A percentile compares a stretch with the other conserved stretches of the same genome.
Conservation (phyloP, 164 flowering plant genomes). For the Stephania cephalantha region DNA sequence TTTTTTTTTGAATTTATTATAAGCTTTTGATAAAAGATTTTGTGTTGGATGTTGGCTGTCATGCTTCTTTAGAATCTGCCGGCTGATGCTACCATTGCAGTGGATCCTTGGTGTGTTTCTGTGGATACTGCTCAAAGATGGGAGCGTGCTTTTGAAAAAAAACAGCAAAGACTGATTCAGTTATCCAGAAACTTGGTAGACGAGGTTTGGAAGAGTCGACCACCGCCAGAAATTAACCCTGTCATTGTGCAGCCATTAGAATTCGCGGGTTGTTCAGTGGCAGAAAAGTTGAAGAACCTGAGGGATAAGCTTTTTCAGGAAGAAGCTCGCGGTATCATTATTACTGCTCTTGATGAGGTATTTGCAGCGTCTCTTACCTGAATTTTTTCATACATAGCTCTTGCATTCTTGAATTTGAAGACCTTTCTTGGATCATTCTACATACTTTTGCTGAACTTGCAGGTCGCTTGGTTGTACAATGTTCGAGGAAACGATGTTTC, state of each 20-base stretch:
- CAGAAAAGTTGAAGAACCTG: constrained; percentile 69
- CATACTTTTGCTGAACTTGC: constrained; percentile 12
- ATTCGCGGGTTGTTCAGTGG: constrained; percentile 66
- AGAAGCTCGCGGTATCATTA: constrained; percentile 60
- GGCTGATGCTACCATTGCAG: constrained; percentile 57
- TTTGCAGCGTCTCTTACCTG: constrained; percentile 1
- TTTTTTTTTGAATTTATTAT: background rate
- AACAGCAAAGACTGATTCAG: constrained; percentile 59
- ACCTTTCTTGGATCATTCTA: background rate
- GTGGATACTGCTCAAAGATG: constrained; percentile 83
- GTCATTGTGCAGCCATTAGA: constrained; percentile 65
- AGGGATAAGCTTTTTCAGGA: constrained; percentile 55
- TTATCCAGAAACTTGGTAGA: constrained; percentile 76
- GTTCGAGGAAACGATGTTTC: constrained; percentile 88
- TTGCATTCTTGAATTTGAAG: background rate
- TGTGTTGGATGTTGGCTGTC: constrained; percentile 1
- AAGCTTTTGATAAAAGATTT: background rate
- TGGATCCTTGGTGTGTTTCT: constrained; percentile 90
- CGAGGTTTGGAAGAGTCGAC: constrained; percentile 77
- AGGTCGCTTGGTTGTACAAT: constrained; percentile 98
- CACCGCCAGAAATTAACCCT: constrained; percentile 53
- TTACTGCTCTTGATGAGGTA: constrained; percentile 86
- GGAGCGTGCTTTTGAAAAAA: constrained; percentile 60
- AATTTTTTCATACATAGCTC: background rate
- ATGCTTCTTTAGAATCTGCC: constrained; percentile 59